Evolutionary conservation across 2,329 filamentous ascomycete species (phyloP).

Genomic region (Rhynchosporium graminicola): DNA sequence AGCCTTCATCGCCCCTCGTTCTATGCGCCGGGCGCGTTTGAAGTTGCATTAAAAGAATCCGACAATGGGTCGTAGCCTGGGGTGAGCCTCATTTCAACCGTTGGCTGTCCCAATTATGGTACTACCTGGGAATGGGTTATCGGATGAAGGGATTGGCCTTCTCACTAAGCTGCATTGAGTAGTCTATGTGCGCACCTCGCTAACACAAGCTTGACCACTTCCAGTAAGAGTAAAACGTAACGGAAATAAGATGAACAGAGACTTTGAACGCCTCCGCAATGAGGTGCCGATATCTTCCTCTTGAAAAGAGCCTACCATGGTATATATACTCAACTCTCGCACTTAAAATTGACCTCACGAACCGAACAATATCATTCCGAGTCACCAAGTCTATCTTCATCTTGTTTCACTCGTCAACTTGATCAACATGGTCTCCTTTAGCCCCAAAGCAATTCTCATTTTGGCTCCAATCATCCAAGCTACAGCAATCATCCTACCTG

Average conservation of each 20-base stretch:
- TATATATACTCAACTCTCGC: neutral
- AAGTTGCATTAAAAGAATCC: neutral
- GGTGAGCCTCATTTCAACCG: neutral
- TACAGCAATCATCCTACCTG: constrained; percentile 10
- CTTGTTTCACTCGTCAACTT: neutral
- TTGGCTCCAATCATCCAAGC: constrained; percentile 5
- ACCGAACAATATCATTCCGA: neutral
- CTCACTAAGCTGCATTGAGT: neutral
- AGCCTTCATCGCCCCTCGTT: neutral
- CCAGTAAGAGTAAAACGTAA: neutral
- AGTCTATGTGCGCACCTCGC: neutral
- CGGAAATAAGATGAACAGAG: neutral
- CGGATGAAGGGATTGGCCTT: neutral
- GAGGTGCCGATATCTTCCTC: neutral
- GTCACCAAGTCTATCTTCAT: neutral
- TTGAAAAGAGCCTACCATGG: no score
- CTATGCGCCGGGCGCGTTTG: neutral
- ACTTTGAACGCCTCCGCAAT: neutral
- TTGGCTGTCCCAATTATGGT: neutral
- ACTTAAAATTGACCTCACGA: neutral
- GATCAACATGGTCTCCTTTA: neutral
- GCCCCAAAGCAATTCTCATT: neutral
- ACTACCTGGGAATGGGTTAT: neutral
- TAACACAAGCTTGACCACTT: neutral
- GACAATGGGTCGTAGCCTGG: neutral